Base-by-base conservation (phyloP, 2,329 filamentous ascomycete species). In the Chrysoporthe deuterocubensis region DNA sequence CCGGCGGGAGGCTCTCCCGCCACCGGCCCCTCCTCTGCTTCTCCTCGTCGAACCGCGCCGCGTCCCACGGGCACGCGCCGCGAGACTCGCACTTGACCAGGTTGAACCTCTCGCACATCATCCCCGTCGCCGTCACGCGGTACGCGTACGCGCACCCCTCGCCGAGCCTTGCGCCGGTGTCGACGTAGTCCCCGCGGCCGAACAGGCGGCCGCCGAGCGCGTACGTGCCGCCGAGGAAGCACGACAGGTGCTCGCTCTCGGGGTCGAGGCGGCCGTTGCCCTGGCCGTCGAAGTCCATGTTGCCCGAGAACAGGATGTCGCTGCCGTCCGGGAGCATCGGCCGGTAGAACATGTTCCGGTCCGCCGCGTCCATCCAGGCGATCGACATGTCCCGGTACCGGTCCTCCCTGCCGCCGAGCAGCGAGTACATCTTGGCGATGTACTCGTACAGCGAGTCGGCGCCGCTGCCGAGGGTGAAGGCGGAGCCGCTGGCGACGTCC, bases 191-290 rank as follows among this genome's bases (percentile, higher is more conserved):
- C 0, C 79, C 78, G 1, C 79, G 81, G 58, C 81, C 73, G 70
- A 92, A 86, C 37, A 93, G 80, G 69, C 84, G 87, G 1, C 90
- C 88, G 1, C 86, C 89, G 46, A 94, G 83, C 1, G 83, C 90
- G 58, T 92, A 89, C 81, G 91, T 89, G 11, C 90, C 91, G 7
- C 91, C 91, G 3, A 86, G 81, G 74, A 92, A 94, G 77, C 91
- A 94, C 3, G 85, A 84, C 1, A 92, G 80, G 74, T 93, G 91
- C 67, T 90, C 74, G 46, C 69, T 73, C 66, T 78, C 73, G 7
- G 74, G 71, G n/a, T 77, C 76, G 3, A 79, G 71, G n/a, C 56
- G 78, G 16, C 78, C 73, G 16, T 81, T 59, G 6, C 72, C 71
- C 26, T 71, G 54, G n/a, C 65, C 65, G 5, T 57, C 61, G 1